These are phyloP conservation scores for Phyllosticta citribraziliensis DNA, from an alignment of 2,329 filamentous ascomycete genomes.

Conservation along the genomic window DNA sequence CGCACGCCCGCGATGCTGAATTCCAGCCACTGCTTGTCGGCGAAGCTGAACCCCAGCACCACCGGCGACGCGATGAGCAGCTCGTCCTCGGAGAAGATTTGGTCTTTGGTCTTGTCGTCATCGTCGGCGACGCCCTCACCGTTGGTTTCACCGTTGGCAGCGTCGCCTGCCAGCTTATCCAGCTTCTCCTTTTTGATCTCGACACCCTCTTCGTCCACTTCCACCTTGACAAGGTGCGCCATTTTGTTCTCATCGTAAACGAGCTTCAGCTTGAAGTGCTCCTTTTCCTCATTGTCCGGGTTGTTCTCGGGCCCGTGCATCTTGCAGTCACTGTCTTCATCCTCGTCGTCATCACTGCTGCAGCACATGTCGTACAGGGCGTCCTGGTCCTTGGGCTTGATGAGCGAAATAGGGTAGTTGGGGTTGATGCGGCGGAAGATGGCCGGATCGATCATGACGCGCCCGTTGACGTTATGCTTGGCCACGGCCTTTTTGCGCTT, in stretches of 20 bases:
- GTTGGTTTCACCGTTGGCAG: slow-evolving; percentile 7
- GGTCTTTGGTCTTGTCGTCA: slow-evolving; percentile 21
- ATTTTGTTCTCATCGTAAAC: slow-evolving; percentile 21
- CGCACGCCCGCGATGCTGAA: slow-evolving; percentile 70
- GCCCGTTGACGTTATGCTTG: slow-evolving; percentile 77
- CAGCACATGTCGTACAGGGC: slow-evolving; percentile 41
- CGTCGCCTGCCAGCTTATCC: slow-evolving; percentile 38
- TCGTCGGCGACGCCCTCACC: slow-evolving; percentile 8
- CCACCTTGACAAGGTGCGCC: slow-evolving; percentile 43
- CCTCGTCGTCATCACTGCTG: slow-evolving; percentile 39
- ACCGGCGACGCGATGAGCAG: slow-evolving; percentile 75
- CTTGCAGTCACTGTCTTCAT: slow-evolving; percentile 38
- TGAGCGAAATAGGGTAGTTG: slow-evolving; percentile 68
- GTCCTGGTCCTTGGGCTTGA: slow-evolving; percentile 58
- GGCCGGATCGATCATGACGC: slow-evolving; percentile 78
- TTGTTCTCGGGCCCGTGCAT: slow-evolving; percentile 17
- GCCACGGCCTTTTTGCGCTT: slow-evolving; percentile 67
- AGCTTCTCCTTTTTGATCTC: slow-evolving; percentile 49
- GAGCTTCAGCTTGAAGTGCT: slow-evolving; percentile 2
- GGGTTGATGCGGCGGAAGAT: slow-evolving; percentile 78
- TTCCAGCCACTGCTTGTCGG: slow-evolving; percentile 84
- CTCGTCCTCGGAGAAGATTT: slow-evolving; percentile 69
- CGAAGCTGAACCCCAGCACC: slow-evolving; percentile 78
- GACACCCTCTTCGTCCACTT: slow-evolving; percentile 45
- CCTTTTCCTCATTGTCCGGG: slow-evolving; percentile 10